Base-by-base conservation (phyloP, 73 alveolate species). In the Diophrys sp. region DNA sequence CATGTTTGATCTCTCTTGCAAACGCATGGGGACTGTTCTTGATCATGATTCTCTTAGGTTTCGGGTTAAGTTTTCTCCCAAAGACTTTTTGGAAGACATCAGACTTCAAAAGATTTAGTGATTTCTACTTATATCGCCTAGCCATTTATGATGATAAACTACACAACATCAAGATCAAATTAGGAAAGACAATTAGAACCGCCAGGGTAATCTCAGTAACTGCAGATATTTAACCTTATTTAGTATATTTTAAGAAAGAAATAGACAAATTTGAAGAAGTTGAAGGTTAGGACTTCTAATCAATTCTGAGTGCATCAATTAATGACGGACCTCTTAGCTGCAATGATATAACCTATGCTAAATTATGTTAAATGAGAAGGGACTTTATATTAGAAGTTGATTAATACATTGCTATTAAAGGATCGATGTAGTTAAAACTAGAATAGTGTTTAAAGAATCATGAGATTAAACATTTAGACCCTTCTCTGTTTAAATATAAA, bases 1-100 rank as follows among this genome's bases (percentile, higher is more conserved):
- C 62, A 18, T 5, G 5, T 44, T 5, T 5, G 5, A 68, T 68
- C 8, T 25, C 75, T 28, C 29, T 34, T 1, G 62, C 76, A 53
- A 84, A 84, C 71, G 91, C 91, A 2, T 84, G 80, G 81, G 91
- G 91, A 67, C 79, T 84, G 2, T 54, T 84, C n/a, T 57, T 67
- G 54, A 84, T 84, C 26, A 78, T 84, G 53, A 68, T 84, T 1
- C 67, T 84, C n/a, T 77, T 84, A 71, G 86, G 91, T n/a, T 84
- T 70, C 70, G 87, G 91, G 0, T 26, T 77, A 23, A 74, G 71
- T 1, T 24, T 74, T 1, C 82, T 84, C n/a, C 91, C 91, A 0
- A 56, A 84, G 54, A 8, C 18, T 11, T 11, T 44, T 5, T 44
- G 62, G 62, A 44, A 44, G 18, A 44, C 62, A 44, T 11, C n/a